Evolutionary conservation across 2,329 filamentous ascomycete species (phyloP), one percentile per base, ranked within the genome.

Genomic region (Colletotrichum viniferum): DNA sequence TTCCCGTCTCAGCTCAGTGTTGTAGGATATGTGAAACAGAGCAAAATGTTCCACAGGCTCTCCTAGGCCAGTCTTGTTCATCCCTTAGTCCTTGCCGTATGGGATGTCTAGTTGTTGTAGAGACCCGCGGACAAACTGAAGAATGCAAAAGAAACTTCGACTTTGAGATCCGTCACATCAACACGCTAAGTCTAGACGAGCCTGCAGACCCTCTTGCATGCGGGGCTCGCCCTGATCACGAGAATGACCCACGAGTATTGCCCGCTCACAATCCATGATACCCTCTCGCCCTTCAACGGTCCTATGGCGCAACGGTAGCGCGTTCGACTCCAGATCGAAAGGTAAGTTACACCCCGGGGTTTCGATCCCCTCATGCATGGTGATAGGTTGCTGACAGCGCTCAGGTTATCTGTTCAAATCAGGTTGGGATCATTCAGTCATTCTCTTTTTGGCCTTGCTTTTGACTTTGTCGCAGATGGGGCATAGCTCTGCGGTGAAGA

Each of bases 391-490:
- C 18, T n/a, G 8, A 48, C 5, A 13, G 10, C 43, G 43, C n/a
- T 52, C n/a, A 70, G 68, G 68, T 70, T 70, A 70, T 70, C 68
- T 32, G 68, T 70, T 70, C 68, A 70, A 70, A 70, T 71, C 69
- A 21, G 66, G 66, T 60, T 69, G 66, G 66, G 66, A 21, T 69
- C 66, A 69, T 43, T 12, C 30, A 18, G 2, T 36, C 6, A 5
- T 8, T 32, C 10, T 21, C 32, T 21, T 62, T 62, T 62, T 62
- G 30, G 58, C 58, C 30, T 18, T 28, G 26, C 58, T 21, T 36
- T 36, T 62, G 18, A 24, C 28, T 13, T 61, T 10, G 58, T 61
- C n/a, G n/a, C 28, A 32, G 10, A 61, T 61, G 13, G n/a, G 18
- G 9, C 58, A n/a, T 34, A 21, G 43, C 43, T 34, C 9, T 7